Evolutionary conservation across 2,329 filamentous ascomycete genomes (phyloP).

Genomic region (Pyrenochaeta sp.): DNA sequence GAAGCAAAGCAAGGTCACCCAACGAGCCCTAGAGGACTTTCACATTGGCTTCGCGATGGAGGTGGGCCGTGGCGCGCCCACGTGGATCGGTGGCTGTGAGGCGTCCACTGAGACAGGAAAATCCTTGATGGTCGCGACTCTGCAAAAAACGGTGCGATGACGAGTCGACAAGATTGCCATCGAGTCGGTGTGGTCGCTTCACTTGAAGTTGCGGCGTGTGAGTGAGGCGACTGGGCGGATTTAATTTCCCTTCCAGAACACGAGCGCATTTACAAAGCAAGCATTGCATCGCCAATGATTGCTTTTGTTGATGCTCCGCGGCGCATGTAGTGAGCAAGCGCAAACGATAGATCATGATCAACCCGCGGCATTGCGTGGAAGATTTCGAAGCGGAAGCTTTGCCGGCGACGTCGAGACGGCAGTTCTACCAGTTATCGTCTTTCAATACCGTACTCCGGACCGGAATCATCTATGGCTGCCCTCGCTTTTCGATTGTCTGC

Average conservation of each 20-base stretch:
- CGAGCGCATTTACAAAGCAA: conserved; percentile 13
- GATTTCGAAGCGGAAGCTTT: too few relatives aligned
- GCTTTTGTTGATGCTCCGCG: not conserved
- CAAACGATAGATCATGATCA: not conserved
- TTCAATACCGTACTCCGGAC: too few relatives aligned
- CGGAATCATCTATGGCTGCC: too few relatives aligned
- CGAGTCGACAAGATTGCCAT: conserved; percentile 16
- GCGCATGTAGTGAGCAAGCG: not conserved
- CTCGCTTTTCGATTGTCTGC: too few relatives aligned
- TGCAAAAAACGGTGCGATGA: too few relatives aligned
- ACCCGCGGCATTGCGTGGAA: too few relatives aligned
- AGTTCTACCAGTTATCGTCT: too few relatives aligned
- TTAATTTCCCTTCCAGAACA: conserved; percentile 6
- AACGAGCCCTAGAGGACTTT: conserved; percentile 16
- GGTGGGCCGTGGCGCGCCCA: conserved; percentile 16
- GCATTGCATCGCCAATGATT: conserved; percentile 9
- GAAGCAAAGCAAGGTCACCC: not conserved
- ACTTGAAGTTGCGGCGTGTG: conserved; percentile 18
- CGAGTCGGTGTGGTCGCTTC: conserved; percentile 33
- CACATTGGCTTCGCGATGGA: conserved; percentile 7
- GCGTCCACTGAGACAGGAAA: conserved; percentile 11
- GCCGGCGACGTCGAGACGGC: too few relatives aligned
- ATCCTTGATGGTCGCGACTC: not conserved
- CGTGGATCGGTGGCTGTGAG: conserved; percentile 24
- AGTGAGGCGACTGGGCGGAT: conserved; percentile 5